Base-by-base conservation (phyloP, 2,329 filamentous ascomycete genomes). In the Aspergillus piperis region DNA sequence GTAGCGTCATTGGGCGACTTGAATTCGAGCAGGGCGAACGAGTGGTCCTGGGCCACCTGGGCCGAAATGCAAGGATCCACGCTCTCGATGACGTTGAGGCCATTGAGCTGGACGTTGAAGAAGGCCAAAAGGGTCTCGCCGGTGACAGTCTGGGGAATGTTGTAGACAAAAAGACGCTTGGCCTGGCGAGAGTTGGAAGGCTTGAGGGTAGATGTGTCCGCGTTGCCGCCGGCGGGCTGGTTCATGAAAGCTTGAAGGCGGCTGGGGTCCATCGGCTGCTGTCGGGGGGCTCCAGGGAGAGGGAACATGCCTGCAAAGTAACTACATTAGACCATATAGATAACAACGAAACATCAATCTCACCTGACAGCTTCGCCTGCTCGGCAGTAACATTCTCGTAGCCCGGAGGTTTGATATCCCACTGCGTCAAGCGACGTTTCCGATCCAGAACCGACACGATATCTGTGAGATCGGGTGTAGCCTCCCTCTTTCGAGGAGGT, bases 381-480 rank as follows among this genome's bases (percentile, higher is more conserved):
- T 99, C 96, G 21, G 95, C 92, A 2, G 95, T 97, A 66, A 99
- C 94, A 77, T 95, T 96, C 73, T 99, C 96, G 73, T 99, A 99
- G 48, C 95, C 94, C 15, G 92, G 91, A 5, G 95, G 95, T 80
- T 99, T 99, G 77, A 99, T 97, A 76, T 99, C 96, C 95, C 95
- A 99, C 78, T 99, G 96, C 38, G 93, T 98, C 82, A 99, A 82
- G 61, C 95, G 90, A 68, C 96, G 89, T 82, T 93, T 95, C 70
- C 94, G 89, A 72, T 94, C 89, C 64, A 92, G 81, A 61, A 99
- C 83, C 3, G 92, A 86, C n/a, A 90, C 82, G 61, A 96, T 82
- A 71, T 96, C 88, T 62, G 93, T 96, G 73, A 99, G 82, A 76
- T 99, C 96, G 38, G 95, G 96, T 0, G 95, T 99, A 7, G 95